Base-by-base conservation (phyloP, 192 early-diverging fungal species). In the Phlyctochytrium planicorne region DNA sequence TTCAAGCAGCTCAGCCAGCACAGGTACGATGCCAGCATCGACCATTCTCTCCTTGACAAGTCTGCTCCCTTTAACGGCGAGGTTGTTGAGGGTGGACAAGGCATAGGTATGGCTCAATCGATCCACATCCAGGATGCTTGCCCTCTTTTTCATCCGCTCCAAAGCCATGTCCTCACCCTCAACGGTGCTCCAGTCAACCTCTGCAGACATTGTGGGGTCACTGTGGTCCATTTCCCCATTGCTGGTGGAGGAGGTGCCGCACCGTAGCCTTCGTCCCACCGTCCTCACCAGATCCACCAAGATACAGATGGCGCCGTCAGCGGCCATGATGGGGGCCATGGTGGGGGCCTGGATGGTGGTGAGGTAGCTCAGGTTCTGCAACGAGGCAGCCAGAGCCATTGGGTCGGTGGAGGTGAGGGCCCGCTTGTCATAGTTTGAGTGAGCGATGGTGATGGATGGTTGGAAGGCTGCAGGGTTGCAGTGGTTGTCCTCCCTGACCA, bases 341-440 rank as follows among this genome's bases (percentile, higher is more conserved):
- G 90, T 86, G 33, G 63, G 59, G 23, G 91, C 87, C 14, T 89
- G 89, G 30, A 90, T 88, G 40, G 87, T 84, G 0, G 93, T 94
- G 71, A 96, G 82, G 72, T 95, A 93, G 30, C 87, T 86, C 55
- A 98, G 86, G 75, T 96, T 90, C 33, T 88, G 90, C 12, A 98
- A 84, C 24, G 94, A 94, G 67, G 91, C 93, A 69, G 91, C 87
- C 59, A 98, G 85, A 32, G 94, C 88, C 67, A 93, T 78, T 47
- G 87, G 87, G 72, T 93, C 93, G 2, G 93, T 92, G 71, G 90
- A 91, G 72, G 92, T 89, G n/a, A 98, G 85, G n/a, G 93, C 95
- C 69, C 95, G 90, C 71, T 94, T 89, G 78, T 98, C 95, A 73
- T 95, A 98, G 52, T 91, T 31, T 2, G 63, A 17, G 3, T 68